Conservation (phyloP, 106 monocot genomes). For the Allium sativum region DNA sequence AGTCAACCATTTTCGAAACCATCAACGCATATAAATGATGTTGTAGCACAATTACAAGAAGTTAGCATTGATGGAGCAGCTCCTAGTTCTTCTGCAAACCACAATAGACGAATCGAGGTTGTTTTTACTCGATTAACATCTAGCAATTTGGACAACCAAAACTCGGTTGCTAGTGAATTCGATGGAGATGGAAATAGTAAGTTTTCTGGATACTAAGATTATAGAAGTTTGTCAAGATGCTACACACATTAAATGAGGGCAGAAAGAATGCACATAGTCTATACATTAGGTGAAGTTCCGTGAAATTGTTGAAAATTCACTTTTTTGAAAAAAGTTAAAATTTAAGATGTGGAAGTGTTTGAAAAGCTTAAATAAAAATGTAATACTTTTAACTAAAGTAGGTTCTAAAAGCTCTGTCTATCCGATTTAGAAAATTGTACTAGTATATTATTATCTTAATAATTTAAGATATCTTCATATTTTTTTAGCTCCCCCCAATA, state of each 20-base stretch:
- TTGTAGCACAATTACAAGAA: conserved; percentile 17
- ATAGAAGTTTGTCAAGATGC: conserved; percentile 27
- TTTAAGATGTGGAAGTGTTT: too few relatives aligned
- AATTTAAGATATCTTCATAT: too few relatives aligned
- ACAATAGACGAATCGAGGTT: conserved; percentile 5
- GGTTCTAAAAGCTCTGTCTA: too few relatives aligned
- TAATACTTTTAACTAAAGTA: too few relatives aligned
- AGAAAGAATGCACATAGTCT: too few relatives aligned
- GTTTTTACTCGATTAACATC: conserved; percentile 31
- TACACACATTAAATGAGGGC: conserved; percentile 13
- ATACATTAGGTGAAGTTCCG: too few relatives aligned
- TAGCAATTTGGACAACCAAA: conserved; percentile 18
- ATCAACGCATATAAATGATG: conserved; percentile 5
- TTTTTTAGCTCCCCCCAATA: too few relatives aligned
- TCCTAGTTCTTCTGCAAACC: conserved; percentile 2
- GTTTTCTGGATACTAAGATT: conserved; percentile 6
- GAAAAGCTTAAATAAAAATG: too few relatives aligned
- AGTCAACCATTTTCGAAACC: conserved; percentile 1
- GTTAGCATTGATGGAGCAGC: conserved; percentile 18
- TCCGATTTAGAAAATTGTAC: too few relatives aligned
- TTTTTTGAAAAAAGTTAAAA: too few relatives aligned
- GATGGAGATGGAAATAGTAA: conserved; percentile 5
- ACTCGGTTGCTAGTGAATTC: background rate
- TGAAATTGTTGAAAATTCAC: too few relatives aligned
- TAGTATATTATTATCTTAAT: too few relatives aligned